These are phyloP conservation scores for Umbelopsis sp. DNA, from an alignment of 192 early-diverging fungal genomes.

Conservation along the genomic window DNA sequence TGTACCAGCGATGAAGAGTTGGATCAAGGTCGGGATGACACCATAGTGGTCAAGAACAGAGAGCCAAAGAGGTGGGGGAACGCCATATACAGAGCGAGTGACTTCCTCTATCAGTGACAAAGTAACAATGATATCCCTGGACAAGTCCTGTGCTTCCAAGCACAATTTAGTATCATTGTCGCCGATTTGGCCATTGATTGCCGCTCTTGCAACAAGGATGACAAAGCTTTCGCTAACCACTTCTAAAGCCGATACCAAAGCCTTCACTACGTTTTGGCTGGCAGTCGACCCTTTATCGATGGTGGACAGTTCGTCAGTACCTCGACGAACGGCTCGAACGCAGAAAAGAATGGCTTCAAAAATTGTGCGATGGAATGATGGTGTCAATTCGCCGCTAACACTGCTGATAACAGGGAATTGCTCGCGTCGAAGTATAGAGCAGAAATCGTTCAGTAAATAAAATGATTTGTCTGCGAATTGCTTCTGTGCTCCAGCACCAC, in stretches of 20 bases:
- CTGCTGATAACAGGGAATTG: conserved; percentile 26
- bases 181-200: conserved; percentile 4
- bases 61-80: conserved; percentile 41
- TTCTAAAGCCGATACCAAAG: conserved; percentile 16
- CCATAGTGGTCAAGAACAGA: conserved; percentile 36
- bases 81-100: conserved; percentile 39
- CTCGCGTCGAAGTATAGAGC: conserved; percentile 27
- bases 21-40: conserved; percentile 40
- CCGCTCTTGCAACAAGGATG: conserved; percentile 23
- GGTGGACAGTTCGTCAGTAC: not conserved
- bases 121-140: conserved; percentile 44
- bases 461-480: conserved; percentile 23
- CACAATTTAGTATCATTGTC: conserved; percentile 16
- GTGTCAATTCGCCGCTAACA: conserved; percentile 10
- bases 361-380: conserved; percentile 36
- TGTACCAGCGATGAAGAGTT: conserved; percentile 38
- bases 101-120: conserved; percentile 46
- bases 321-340: conserved; percentile 29
- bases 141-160: conserved; percentile 35
- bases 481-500: conserved; percentile 18
- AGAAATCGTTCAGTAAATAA: conserved; percentile 2
- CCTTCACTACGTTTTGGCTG: not conserved
- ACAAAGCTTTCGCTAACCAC: conserved; percentile 26
- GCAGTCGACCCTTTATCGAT: not conserved
- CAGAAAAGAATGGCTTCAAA: conserved; percentile 41